Evolutionary conservation across 805 yeast genomes (phyloP), one percentile per base, ranked within the genome.

Genomic region (Suhomyces sp.): DNA sequence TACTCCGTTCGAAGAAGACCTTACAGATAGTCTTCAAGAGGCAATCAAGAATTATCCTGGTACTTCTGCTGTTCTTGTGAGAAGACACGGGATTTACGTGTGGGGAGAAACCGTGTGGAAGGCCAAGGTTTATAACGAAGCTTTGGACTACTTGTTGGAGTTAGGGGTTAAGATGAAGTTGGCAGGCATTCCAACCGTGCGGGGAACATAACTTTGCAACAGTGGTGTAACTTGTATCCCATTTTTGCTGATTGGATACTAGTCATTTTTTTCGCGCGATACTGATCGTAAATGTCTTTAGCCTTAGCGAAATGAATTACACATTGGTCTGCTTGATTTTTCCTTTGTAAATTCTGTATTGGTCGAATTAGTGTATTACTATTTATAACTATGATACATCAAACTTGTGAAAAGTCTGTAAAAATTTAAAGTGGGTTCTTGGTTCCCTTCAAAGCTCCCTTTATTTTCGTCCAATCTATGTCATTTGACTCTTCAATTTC

Each of bases 91-190:
- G 0, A 85, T 93, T 44, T 93, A 86, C 65, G 97, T 91, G n/a
- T 93, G 97, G 97, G 97, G 97, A 21, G 89, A 86, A 60, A 83
- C 80, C 22, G 88, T 89, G 10, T 87, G 96, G 88, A 90, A 92
- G 69, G 97, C 97, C 46, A 93, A 93, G 69, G 81, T 93, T 12
- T 87, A 87, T 66, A 91, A 91, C 65, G 98, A 93, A 69, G 96
- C 97, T 15, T 83, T 93, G 53, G 97, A 93, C 63, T 93, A 92
- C 65, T 71, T 93, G 55, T 74, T 93, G 61, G 97, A 89, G 56
- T 68, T 92, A 57, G 96, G 94, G 1, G 80, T 92, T 35, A 87
- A 87, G 64, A 88, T 91, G 96, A 80, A 82, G 57, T 81, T 79
- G 59, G 66, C 82, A 50, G 91, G 90, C 1, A 78, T 90, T 40